Base-by-base conservation (phyloP, 2,329 filamentous ascomycete genomes). In the Didymella arachidicola region DNA sequence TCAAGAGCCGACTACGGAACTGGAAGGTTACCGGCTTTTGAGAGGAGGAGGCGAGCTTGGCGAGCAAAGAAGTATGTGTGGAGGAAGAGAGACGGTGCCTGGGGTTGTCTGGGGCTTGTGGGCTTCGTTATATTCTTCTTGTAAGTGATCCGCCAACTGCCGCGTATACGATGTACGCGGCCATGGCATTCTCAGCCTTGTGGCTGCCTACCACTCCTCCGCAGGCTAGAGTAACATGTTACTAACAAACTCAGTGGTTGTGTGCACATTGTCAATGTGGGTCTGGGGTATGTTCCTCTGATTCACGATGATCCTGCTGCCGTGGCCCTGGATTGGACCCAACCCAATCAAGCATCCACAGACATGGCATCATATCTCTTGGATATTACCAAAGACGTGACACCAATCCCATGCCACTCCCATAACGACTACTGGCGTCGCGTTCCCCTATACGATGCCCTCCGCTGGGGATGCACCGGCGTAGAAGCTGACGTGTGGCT, bases 391-490 rank as follows among this genome's bases (percentile, higher is more conserved):
- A 79, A 78, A 22, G 81, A 82, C 47, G 79, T 84, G 30, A 69
- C 73, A 1, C 82, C 84, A 0, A 79, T 83, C 12, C 77, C 75
- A 30, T 85, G 83, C 59, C 84, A 86, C 64, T 85, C 83, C 3
- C 84, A 86, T 65, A 86, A 86, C 65, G 84, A 86, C 69, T 86
- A 86, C 70, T 86, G 83, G 83, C 81, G 83, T 8, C 77, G 75
- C 2, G 77, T 84, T 0, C 84, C 84, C 0, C 77, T 86, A 0
- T 85, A 80, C 66, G 83, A 83, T n/a, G 84, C 84, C 11, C 74
- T 86, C 0, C 75, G 79, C 56, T 82, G 79, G 25, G 84, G 84
- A 42, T 86, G 84, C 67, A 79, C 81, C 12, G 78, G 84, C 30
- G 81, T 86, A 18, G 84, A 86, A 74, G 84, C 84, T 2, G 84